Conservation (phyloP, 768 basidiomycete genomes). For the Leucogyrophana mollusca region DNA sequence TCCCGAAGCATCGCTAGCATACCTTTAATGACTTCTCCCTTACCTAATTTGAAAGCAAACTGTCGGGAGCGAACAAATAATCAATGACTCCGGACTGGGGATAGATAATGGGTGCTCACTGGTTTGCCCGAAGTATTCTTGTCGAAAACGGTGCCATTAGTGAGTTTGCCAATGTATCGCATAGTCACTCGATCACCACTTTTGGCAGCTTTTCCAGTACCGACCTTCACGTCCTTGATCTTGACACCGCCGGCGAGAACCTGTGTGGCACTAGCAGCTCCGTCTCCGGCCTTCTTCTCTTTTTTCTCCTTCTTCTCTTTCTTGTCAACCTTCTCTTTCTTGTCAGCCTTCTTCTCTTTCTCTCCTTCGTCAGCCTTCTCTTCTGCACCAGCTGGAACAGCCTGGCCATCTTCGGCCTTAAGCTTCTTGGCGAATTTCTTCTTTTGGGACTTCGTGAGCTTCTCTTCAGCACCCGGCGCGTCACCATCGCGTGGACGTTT, state of each 20-base stretch:
- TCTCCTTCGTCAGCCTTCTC: slow-evolving; percentile 31
- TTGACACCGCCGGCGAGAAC: slow-evolving; percentile 70
- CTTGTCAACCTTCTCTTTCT: slow-evolving; percentile 34
- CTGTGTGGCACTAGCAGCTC: slow-evolving; percentile 16
- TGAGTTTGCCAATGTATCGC: slow-evolving; percentile 92
- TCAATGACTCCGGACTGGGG: neutral
- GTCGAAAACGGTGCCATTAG: slow-evolving; percentile 75
- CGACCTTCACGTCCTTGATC: slow-evolving; percentile 72
- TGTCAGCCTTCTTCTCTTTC: slow-evolving; percentile 32
- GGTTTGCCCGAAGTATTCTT: slow-evolving; percentile 83
- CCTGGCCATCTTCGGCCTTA: slow-evolving; percentile 56
- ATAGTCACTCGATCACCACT: slow-evolving; percentile 79
- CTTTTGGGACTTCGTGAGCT: slow-evolving; percentile 52
- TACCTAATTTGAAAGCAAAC: slow-evolving; percentile 79
- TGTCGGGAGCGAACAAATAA: slow-evolving; percentile 34
- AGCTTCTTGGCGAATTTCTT: slow-evolving; percentile 76
- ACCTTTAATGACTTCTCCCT: slow-evolving; percentile 93
- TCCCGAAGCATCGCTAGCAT: slow-evolving; percentile 9
- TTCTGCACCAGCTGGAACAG: slow-evolving; percentile 28
- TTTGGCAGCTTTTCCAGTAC: slow-evolving; percentile 85
- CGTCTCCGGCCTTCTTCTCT: slow-evolving; percentile 24
- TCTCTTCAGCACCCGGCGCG: slow-evolving; percentile 35
- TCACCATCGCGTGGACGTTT: slow-evolving; percentile 81
- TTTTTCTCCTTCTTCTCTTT: slow-evolving; percentile 29
- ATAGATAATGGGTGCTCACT: slow-evolving; percentile 42